Conservation (phyloP, 2,329 filamentous ascomycete species). For the Aplosporella prunicola region DNA sequence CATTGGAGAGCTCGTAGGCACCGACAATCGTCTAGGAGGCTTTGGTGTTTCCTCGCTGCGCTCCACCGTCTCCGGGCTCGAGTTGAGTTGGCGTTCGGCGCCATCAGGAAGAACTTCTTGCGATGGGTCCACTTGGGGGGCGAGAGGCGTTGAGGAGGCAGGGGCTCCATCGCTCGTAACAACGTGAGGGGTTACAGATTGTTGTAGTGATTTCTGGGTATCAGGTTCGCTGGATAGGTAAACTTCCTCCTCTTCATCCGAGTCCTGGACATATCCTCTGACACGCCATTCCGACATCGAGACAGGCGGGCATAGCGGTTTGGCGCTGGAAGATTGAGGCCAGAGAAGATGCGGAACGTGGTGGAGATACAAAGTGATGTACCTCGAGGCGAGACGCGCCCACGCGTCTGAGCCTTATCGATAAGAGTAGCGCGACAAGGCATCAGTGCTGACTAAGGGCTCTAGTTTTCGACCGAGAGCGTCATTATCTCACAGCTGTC, state of each 20-base stretch:
- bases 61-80: too few relatives aligned
- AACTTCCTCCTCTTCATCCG: constrained; percentile 39
- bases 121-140: too few relatives aligned
- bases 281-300: constrained; percentile 42
- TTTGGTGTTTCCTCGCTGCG: too few relatives aligned
- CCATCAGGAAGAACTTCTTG: too few relatives aligned
- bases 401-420: neutral
- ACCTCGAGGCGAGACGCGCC: constrained; percentile 12
- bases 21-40: too few relatives aligned
- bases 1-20: too few relatives aligned
- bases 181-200: too few relatives aligned
- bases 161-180: too few relatives aligned
- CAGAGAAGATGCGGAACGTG: constrained; percentile 5
- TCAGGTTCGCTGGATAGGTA: constrained; percentile 13
- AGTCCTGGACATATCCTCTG: constrained; percentile 42
- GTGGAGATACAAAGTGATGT: constrained; percentile 16
- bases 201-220: constrained; percentile 16
- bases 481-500: too few relatives aligned
- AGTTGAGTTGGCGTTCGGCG: too few relatives aligned
- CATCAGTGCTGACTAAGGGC: constrained; percentile 1
- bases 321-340: neutral
- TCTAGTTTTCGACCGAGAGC: constrained; percentile 7
- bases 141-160: too few relatives aligned
- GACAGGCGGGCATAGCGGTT: constrained; percentile 24
- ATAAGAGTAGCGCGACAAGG: neutral